phyloP scores from a whole-genome alignment of 106 monocot species.

The Platanthera guangdongensis region DNA sequence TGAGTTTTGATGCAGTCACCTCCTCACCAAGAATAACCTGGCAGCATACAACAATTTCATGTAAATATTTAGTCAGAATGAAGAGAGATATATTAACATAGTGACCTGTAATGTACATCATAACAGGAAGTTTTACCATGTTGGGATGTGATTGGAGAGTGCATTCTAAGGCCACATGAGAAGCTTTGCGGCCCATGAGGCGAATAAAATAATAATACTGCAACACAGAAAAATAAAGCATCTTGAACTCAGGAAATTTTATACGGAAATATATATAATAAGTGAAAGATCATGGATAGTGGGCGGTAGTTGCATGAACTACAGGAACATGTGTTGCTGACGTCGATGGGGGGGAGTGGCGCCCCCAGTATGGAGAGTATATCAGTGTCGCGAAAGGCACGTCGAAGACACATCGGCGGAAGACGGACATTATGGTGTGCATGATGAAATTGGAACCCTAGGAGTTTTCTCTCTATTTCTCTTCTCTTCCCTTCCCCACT shows the following conservation, averaged over 20 bases:
- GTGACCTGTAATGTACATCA: background rate
- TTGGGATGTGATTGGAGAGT: slow-evolving; percentile 74
- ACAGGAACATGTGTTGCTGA: background rate
- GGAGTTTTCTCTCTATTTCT: no score
- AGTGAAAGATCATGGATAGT: background rate
- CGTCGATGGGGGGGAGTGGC: no score
- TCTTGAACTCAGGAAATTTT: background rate
- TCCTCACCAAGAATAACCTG: slow-evolving; percentile 72
- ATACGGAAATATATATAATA: background rate
- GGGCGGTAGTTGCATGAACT: background rate
- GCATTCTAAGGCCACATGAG: slow-evolving; percentile 81
- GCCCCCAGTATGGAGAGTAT: no score
- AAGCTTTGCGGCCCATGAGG: slow-evolving; percentile 71
- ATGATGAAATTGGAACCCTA: no score
- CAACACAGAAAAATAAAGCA: slow-evolving; percentile 11
- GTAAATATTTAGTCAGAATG: background rate
- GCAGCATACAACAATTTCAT: background rate
- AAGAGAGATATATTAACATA: background rate
- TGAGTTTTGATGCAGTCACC: slow-evolving; percentile 48
- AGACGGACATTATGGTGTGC: no score
- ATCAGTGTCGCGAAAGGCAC: no score
- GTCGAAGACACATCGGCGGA: no score
- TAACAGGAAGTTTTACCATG: slow-evolving; percentile 32
- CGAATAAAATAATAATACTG: slow-evolving; percentile 90
- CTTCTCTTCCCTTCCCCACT: no score